Conservation (phyloP, 345 rosid genomes). For the Populus ilicifolia region DNA sequence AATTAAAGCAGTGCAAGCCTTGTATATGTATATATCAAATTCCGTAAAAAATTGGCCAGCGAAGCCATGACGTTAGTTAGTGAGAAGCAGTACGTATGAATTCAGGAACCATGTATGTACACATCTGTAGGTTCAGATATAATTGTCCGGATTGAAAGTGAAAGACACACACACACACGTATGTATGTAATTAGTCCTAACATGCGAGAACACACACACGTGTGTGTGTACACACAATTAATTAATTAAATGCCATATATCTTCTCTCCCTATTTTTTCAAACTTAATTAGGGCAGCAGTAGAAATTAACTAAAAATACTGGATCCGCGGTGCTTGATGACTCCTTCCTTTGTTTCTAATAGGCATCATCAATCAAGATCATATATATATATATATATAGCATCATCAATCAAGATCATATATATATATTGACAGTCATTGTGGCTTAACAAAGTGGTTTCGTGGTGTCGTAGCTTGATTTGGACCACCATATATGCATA, state of each 20-base stretch:
- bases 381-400: not conserved
- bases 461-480: slow-evolving; percentile 3
- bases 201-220: too few species aligned
- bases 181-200: not conserved
- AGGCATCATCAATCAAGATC: not conserved
- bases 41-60: not conserved
- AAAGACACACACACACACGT: not conserved
- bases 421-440: not conserved
- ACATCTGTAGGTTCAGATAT: too few species aligned
- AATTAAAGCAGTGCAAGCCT: too few species aligned
- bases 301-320: not conserved
- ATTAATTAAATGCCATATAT: too few species aligned
- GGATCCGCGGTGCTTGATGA: not conserved
- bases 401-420: not conserved
- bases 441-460: not conserved
- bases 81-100: not conserved
- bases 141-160: not conserved
- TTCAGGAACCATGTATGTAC: too few species aligned
- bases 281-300: not conserved
- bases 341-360: not conserved
- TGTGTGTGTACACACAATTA: too few species aligned
- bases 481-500: not conserved
- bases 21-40: not conserved
- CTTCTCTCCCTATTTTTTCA: too few species aligned
- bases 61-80: not conserved